These are phyloP conservation scores for Coriaria nepalensis DNA, from an alignment of 306 rosid genomes.

Conservation along the genomic window DNA sequence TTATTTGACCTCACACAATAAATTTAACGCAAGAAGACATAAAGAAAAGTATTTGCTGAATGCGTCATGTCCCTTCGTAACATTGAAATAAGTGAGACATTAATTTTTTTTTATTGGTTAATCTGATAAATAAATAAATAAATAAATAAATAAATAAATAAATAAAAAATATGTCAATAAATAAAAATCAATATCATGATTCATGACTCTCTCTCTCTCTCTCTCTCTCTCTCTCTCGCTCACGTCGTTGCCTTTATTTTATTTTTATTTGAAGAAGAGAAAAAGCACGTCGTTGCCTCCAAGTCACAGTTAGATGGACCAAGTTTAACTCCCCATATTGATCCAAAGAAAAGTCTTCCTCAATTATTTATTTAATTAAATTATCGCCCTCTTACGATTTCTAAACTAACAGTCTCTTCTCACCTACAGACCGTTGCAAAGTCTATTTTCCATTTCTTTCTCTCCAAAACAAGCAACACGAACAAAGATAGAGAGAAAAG, in stretches of 20 bases:
- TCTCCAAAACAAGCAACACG: not conserved
- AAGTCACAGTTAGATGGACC: constrained; percentile 44
- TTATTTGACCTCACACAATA: too few species aligned
- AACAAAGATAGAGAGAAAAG: not conserved
- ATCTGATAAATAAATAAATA: too few species aligned
- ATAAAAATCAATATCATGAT: not conserved
- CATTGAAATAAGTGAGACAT: too few species aligned
- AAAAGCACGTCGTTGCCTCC: constrained; percentile 26
- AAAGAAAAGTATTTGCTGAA: too few species aligned
- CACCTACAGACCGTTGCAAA: constrained; percentile 25
- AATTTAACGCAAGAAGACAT: too few species aligned
- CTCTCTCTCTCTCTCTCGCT: constrained; percentile 24
- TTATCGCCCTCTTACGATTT: constrained; percentile 8
- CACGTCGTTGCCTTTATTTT: too few species aligned
- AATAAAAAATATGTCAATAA: too few species aligned
- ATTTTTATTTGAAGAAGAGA: too few species aligned
- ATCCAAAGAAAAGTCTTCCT: not conserved
- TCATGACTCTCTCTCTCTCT: constrained; percentile 11
- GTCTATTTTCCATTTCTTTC: constrained; percentile 11
- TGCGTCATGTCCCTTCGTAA: too few species aligned
- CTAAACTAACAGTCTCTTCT: not conserved
- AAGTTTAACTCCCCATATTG: constrained; percentile 17
- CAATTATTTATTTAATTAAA: too few species aligned
- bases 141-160: too few species aligned
- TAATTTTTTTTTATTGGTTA: too few species aligned